Evolutionary conservation across 805 yeast genomes (phyloP).

Genomic region (Lipomyces yamadae): DNA sequence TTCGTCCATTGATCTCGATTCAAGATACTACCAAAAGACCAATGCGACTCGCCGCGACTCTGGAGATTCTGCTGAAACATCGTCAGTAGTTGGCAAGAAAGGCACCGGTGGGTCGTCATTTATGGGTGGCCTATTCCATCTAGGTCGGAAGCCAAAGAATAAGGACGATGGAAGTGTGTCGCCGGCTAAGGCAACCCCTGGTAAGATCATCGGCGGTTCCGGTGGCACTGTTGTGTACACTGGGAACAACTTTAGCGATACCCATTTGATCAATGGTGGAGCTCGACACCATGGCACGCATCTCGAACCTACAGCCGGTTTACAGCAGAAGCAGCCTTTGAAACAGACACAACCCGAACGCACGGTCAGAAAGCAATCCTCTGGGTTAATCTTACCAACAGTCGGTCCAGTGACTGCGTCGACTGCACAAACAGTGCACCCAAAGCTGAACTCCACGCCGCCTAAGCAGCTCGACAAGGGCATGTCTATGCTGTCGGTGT

Average conservation of each 20-base stretch:
- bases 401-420: background rate
- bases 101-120: conserved; percentile 14
- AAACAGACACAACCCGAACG: background rate
- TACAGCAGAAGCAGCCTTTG: background rate
- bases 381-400: background rate
- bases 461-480: background rate
- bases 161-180: conserved; percentile 29
- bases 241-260: conserved; percentile 25
- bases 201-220: conserved; percentile 2
- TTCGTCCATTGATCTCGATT: conserved; percentile 31
- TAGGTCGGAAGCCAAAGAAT: conserved; percentile 30
- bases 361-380: background rate
- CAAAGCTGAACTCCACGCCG: background rate
- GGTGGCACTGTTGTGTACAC: conserved; percentile 7
- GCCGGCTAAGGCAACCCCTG: conserved; percentile 17
- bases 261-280: conserved; percentile 21
- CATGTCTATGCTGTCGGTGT: background rate
- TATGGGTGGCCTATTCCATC: conserved; percentile 33
- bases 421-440: background rate
- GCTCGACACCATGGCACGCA: background rate
- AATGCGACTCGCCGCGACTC: conserved; percentile 6
- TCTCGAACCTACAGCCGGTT: background rate
- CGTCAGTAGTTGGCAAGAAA: conserved; percentile 12
- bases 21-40: background rate
- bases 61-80: conserved; percentile 3